These are phyloP conservation scores for Pichia cabralensis DNA, from an alignment of 805 yeast genomes.

Conservation along the genomic window DNA sequence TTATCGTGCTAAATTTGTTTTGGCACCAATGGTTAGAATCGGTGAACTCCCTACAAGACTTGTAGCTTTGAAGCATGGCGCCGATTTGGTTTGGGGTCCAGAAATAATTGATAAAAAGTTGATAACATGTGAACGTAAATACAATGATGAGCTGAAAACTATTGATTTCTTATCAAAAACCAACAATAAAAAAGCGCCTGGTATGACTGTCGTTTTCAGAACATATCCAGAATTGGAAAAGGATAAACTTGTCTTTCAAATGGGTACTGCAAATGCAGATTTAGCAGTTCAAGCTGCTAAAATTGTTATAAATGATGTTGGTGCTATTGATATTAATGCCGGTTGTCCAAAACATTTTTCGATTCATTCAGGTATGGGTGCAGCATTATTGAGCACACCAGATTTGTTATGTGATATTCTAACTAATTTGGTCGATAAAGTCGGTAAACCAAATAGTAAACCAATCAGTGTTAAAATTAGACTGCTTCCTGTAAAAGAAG, in stretches of 20 bases:
- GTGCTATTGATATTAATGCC: slow-evolving; percentile 87
- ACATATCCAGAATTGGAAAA: slow-evolving; percentile 55
- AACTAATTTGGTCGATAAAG: slow-evolving; percentile 56
- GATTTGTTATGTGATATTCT: slow-evolving; percentile 67
- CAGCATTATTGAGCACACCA: slow-evolving; percentile 78
- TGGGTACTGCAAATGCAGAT: slow-evolving; percentile 79
- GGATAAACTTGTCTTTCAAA: slow-evolving; percentile 71
- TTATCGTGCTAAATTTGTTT: slow-evolving; percentile 67
- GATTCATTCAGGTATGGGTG: slow-evolving; percentile 95
- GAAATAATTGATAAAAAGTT: slow-evolving; percentile 86
- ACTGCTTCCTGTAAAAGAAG: slow-evolving; percentile 51
- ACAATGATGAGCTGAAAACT: slow-evolving; percentile 47
- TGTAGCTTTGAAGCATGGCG: slow-evolving; percentile 72
- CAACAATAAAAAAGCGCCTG: slow-evolving; percentile 33
- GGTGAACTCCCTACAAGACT: slow-evolving; percentile 91
- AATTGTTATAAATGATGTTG: slow-evolving; percentile 75
- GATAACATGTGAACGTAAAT: slow-evolving; percentile 54
- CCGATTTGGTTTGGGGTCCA: slow-evolving; percentile 95
- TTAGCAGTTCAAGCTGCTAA: slow-evolving; percentile 85
- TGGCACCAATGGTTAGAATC: slow-evolving; percentile 96
- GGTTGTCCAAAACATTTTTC: slow-evolving; percentile 98
- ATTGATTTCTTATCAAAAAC: slow-evolving; percentile 44
- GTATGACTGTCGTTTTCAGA: slow-evolving; percentile 51
- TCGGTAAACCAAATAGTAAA: slow-evolving; percentile 67
- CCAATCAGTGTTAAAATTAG: slow-evolving; percentile 91